phyloP scores from a whole-genome alignment of 257 asterid species.

The Solanum dulcamara region DNA sequence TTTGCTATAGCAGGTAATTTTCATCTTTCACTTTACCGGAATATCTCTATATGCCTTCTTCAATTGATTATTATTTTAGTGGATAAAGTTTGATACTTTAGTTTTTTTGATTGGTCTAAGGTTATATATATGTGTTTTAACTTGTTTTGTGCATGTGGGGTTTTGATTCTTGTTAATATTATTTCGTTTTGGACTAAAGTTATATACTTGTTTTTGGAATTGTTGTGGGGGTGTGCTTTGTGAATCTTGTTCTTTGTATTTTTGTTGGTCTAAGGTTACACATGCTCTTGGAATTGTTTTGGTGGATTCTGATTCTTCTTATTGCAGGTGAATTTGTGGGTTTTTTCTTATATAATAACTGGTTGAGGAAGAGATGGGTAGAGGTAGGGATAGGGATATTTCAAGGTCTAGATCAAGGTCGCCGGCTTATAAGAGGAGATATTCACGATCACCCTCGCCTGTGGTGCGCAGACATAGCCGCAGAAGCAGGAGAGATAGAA shows the following conservation, averaged over 20 bases:
- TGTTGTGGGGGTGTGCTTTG: not conserved
- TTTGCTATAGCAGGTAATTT: not conserved
- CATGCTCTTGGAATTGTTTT: not conserved
- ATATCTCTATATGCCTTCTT: not conserved
- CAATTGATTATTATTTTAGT: not conserved
- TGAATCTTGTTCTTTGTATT: not conserved
- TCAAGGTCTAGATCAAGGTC: conserved; percentile 92
- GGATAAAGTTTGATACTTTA: not conserved
- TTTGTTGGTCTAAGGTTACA: not conserved
- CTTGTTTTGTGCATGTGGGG: not conserved
- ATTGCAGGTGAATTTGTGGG: conserved; percentile 20
- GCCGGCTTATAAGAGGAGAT: conserved; percentile 64
- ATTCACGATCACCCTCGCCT: conserved; percentile 86
- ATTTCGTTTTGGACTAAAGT: not conserved
- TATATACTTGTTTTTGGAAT: not conserved
- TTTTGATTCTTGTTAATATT: not conserved
- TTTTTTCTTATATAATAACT: not conserved
- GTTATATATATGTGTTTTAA: not conserved
- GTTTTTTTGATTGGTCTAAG: not conserved
- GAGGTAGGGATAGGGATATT: conserved; percentile 51
- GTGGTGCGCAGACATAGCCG: conserved; percentile 52
- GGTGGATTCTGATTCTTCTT: not conserved
- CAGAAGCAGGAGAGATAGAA: conserved; percentile 81
- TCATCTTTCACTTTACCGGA: not conserved
- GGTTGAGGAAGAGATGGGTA: conserved; percentile 40